phyloP scores from a whole-genome alignment of 306 rosid species.

The Dicorynia guianensis region DNA sequence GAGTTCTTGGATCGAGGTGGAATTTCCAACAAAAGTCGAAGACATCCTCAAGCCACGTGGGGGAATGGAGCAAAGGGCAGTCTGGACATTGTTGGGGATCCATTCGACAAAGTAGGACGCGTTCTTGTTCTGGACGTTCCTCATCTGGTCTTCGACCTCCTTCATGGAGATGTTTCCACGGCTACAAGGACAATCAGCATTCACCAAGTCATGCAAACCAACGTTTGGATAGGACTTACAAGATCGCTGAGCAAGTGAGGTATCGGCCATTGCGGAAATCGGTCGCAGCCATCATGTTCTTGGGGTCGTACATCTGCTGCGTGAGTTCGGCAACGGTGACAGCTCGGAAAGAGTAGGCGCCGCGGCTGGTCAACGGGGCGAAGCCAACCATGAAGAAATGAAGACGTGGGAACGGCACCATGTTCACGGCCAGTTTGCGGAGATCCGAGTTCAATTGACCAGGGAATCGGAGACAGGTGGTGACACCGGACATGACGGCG shows the following conservation, averaged over 20 bases:
- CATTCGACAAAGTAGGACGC: conserved; percentile 79
- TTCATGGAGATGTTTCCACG: conserved; percentile 79
- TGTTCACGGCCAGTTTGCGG: conserved; percentile 78
- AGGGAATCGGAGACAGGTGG: too few species aligned
- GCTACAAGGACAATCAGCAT: too few species aligned
- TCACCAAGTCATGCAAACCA: too few species aligned
- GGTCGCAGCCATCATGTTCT: conserved; percentile 81
- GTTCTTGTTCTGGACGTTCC: conserved; percentile 78
- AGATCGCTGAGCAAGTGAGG: conserved; percentile 78
- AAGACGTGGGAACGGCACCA: conserved; percentile 82
- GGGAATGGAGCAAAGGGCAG: conserved; percentile 81
- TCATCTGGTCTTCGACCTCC: conserved; percentile 68
- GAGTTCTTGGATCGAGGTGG: conserved; percentile 84
- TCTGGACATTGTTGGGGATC: conserved; percentile 83
- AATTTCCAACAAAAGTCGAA: conserved; percentile 78
- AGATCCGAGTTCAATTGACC: conserved; percentile 84
- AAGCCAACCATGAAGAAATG: conserved; percentile 86
- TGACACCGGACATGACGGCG: too few species aligned
- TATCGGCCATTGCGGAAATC: conserved; percentile 80
- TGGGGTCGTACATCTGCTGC: conserved; percentile 84
- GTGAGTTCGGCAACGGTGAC: conserved; percentile 75
- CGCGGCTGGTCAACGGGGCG: conserved; percentile 75
- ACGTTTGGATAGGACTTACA: too few species aligned
- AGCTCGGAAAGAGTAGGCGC: conserved; percentile 67
- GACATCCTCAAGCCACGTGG: conserved; percentile 71